Evolutionary conservation across 306 rosid species (phyloP).

Genomic region (Rubus idaeus): DNA sequence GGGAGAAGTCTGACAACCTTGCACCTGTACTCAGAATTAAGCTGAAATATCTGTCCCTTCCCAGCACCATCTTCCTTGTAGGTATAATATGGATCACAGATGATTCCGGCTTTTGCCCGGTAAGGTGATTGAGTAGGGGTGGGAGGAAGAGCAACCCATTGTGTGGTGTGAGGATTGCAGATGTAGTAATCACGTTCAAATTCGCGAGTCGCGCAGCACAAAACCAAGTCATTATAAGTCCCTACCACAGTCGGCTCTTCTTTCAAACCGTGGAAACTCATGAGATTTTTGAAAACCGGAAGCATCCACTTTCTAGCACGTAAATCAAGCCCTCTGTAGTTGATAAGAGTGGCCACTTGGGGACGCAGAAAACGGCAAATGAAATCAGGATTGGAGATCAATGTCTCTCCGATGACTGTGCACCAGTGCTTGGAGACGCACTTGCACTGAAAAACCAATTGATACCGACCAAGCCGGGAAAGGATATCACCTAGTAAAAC

Average conservation of each 20-base stretch:
- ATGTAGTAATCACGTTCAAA: not conserved
- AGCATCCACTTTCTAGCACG: no score
- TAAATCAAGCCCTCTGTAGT: no score
- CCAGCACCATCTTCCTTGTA: not conserved
- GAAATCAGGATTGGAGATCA: not conserved
- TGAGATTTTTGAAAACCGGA: not conserved
- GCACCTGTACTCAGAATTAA: not conserved
- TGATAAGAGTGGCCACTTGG: not conserved
- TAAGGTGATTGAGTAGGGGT: not conserved
- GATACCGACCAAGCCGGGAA: not conserved
- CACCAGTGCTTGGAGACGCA: constrained; percentile 2
- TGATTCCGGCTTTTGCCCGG: not conserved
- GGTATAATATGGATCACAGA: not conserved
- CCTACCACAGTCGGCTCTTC: not conserved
- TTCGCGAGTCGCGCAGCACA: not conserved
- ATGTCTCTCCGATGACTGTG: not conserved
- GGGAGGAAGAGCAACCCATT: not conserved
- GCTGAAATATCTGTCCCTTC: not conserved
- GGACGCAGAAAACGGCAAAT: not conserved
- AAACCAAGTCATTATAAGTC: not conserved
- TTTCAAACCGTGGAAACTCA: not conserved
- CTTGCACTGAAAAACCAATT: not conserved
- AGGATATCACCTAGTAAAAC: not conserved
- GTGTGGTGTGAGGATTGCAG: not conserved
- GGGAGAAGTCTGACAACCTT: not conserved